Conservation (phyloP, 352 stramenopile genomes). For the Pythium folliculosum region DNA sequence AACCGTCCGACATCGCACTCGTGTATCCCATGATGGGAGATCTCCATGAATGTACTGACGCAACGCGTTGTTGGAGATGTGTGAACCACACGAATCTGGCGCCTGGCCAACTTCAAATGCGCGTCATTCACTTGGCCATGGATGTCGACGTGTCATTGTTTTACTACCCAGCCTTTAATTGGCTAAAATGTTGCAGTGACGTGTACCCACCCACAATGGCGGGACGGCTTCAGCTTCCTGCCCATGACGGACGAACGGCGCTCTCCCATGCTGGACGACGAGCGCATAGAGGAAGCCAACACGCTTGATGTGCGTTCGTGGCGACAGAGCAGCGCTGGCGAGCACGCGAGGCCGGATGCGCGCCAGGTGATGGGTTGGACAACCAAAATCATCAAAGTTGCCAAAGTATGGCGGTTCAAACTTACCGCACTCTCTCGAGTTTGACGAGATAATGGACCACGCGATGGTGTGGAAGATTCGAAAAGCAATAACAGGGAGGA, state of each 20-base stretch:
- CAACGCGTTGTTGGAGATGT: neutral
- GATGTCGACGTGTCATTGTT: neutral
- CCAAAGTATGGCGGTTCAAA: conserved; percentile 22
- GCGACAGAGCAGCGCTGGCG: no score
- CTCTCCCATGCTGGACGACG: no score
- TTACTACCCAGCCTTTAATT: neutral
- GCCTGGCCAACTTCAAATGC: conserved; percentile 1
- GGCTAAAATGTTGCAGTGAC: no score
- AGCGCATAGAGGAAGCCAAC: no score
- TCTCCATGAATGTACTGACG: neutral
- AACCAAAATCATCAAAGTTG: conserved; percentile 23
- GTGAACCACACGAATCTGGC: neutral
- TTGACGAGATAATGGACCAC: conserved; percentile 20
- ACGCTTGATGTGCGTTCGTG: no score
- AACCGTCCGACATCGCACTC: no score
- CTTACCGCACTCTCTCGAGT: conserved; percentile 36
- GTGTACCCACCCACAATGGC: no score
- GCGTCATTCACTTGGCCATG: neutral
- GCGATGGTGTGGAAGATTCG: neutral
- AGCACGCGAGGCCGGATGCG: no score
- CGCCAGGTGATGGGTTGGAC: conserved; percentile 20
- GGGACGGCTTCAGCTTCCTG: no score
- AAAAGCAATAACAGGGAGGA: conserved; percentile 7
- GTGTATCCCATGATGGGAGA: no score
- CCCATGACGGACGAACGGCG: no score